phyloP scores from a whole-genome alignment of 2,329 filamentous ascomycete genomes.

The Calycina herbarum region DNA sequence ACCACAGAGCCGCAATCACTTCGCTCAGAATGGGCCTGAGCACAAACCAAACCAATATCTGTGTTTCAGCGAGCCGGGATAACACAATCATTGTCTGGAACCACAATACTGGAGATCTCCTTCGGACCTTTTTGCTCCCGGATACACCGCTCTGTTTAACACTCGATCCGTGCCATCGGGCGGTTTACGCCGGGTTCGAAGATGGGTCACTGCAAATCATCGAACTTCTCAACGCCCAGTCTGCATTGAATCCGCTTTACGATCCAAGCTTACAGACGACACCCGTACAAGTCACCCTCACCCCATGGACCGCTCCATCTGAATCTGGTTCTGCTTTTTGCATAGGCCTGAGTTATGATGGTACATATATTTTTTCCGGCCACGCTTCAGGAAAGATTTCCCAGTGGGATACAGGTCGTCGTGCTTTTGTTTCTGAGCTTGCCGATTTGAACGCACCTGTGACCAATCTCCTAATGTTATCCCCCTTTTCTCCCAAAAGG shows the following conservation, averaged over 20 bases:
- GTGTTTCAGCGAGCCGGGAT: slow-evolving; percentile 80
- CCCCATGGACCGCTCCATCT: slow-evolving; percentile 45
- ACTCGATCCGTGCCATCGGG: slow-evolving; percentile 81
- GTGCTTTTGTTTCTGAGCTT: slow-evolving; percentile 32
- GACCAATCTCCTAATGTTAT: slow-evolving; percentile 76
- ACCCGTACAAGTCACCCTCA: slow-evolving; percentile 54
- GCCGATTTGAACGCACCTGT: slow-evolving; percentile 70
- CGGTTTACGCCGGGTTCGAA: slow-evolving; percentile 77
- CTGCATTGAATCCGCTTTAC: slow-evolving; percentile 40
- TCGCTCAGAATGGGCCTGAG: slow-evolving; percentile 64
- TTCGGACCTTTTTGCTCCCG: slow-evolving; percentile 81
- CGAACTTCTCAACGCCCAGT: slow-evolving; percentile 64
- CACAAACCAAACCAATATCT: slow-evolving; percentile 73
- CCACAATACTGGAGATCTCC: slow-evolving; percentile 72
- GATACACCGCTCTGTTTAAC: slow-evolving; percentile 69
- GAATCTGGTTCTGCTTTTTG: slow-evolving; percentile 60
- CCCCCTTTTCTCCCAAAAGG: slow-evolving; percentile 52
- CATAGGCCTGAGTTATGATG: slow-evolving; percentile 77
- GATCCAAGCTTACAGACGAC: slow-evolving; percentile 54
- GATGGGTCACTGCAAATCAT: slow-evolving; percentile 79
- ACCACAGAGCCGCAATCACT: slow-evolving; percentile 74
- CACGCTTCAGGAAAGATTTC: slow-evolving; percentile 78
- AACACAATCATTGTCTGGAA: slow-evolving; percentile 93
- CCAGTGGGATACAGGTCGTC: slow-evolving; percentile 68
- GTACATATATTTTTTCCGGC: slow-evolving; percentile 75